Evolutionary conservation across 345 rosid species (phyloP).

Genomic region (Brassica incana): DNA sequence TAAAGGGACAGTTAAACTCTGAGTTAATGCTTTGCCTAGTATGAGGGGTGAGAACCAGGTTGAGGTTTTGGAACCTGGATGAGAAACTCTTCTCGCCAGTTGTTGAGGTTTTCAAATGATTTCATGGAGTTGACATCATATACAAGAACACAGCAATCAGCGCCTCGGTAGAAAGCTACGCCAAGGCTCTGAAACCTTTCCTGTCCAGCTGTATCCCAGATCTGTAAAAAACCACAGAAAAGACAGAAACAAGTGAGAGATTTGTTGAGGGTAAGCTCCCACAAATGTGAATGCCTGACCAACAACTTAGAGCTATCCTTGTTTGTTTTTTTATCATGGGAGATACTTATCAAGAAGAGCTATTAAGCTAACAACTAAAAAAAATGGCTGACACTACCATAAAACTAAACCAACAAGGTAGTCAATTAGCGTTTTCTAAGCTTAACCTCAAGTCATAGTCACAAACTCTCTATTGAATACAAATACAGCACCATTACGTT

Average conservation of each 20-base stretch:
- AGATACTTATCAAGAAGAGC: background rate
- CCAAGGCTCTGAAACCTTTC: slow-evolving; percentile 97
- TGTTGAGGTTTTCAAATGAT: slow-evolving; percentile 78
- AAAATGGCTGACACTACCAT: no score
- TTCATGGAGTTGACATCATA: slow-evolving; percentile 86
- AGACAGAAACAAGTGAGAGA: slow-evolving; percentile 3
- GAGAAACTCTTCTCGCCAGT: slow-evolving; percentile 84
- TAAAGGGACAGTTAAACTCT: slow-evolving; percentile 6
- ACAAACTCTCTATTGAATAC: background rate
- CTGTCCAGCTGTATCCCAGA: slow-evolving; percentile 97
- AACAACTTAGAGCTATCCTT: background rate
- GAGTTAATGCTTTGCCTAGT: background rate
- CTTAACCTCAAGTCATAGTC: background rate
- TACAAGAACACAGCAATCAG: slow-evolving; percentile 88
- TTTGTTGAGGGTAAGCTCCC: background rate
- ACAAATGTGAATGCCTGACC: background rate
- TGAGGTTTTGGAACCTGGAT: slow-evolving; percentile 51
- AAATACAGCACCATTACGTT: slow-evolving; percentile 3
- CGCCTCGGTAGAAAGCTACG: slow-evolving; percentile 83
- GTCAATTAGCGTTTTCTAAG: background rate
- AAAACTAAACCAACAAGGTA: no score
- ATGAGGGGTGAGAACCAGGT: background rate
- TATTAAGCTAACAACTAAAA: background rate
- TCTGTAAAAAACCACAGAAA: slow-evolving; percentile 44
- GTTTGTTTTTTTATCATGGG: background rate